These are phyloP conservation scores for Pouteria glomerata DNA, from an alignment of 148 eudicot genomes.

Conservation along the genomic window DNA sequence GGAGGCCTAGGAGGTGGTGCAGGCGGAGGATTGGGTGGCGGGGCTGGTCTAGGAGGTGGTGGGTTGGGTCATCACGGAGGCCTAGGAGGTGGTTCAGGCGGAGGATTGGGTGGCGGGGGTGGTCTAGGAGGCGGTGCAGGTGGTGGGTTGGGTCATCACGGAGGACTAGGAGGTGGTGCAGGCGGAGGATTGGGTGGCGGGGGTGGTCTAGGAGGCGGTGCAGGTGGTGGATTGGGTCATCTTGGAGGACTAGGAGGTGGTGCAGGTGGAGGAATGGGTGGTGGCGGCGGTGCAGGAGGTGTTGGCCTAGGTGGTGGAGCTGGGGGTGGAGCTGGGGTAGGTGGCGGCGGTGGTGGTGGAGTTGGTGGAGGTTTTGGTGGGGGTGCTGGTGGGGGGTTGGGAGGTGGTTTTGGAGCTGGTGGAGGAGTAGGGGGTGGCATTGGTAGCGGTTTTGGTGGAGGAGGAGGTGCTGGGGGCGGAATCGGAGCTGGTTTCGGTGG, in stretches of 20 bases:
- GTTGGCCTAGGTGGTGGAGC: neutral
- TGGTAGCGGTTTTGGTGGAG: conserved; percentile 8
- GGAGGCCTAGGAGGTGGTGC: conserved; percentile 8
- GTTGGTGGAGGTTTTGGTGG: neutral
- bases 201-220: conserved; percentile 9
- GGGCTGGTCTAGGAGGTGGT: neutral
- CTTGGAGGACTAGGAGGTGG: conserved; percentile 12
- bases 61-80: neutral
- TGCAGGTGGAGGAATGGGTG: conserved; percentile 8
- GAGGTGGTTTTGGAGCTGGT: conserved; percentile 11
- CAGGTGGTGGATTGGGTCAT: conserved; percentile 3
- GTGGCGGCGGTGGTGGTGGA: neutral
- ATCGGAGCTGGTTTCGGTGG: no score
- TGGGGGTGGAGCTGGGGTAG: neutral
- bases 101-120: neutral
- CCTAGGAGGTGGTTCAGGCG: neutral
- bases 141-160: neutral
- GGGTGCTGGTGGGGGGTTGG: conserved; percentile 10
- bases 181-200: conserved; percentile 10
- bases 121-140: neutral
- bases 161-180: conserved; percentile 7
- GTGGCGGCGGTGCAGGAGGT: neutral
- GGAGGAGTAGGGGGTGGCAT: neutral
- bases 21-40: neutral
- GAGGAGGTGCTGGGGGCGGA: no score